phyloP scores from a whole-genome alignment of 495 filamentous ascomycete species.

The Glonium stellatum region DNA sequence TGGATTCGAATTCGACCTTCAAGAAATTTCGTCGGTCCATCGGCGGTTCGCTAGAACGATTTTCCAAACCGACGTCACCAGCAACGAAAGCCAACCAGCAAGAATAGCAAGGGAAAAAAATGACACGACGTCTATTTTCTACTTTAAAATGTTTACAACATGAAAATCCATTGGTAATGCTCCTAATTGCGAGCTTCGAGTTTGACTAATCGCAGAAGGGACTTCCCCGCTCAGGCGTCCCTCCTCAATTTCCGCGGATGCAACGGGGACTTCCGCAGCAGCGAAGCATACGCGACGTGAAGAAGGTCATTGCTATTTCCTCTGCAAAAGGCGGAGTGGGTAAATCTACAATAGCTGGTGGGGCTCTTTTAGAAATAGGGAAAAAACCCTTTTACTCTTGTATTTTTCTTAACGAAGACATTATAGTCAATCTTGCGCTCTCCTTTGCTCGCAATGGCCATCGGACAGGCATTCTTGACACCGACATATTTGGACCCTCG shows the following conservation, averaged over 20 bases:
- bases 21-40: neutral
- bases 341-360: slow-evolving; percentile 87
- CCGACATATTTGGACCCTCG: slow-evolving; percentile 93
- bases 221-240: slow-evolving; percentile 68
- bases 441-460: slow-evolving; percentile 74
- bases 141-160: slow-evolving; percentile 58
- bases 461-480: slow-evolving; percentile 81
- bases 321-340: slow-evolving; percentile 96
- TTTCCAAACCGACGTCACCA: slow-evolving; percentile 7
- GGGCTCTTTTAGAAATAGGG: neutral
- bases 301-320: slow-evolving; percentile 83
- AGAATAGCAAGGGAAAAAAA: slow-evolving; percentile 21
- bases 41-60: slow-evolving; percentile 3
- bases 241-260: slow-evolving; percentile 65
- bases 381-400: neutral
- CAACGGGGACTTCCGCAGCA: slow-evolving; percentile 79
- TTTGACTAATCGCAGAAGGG: slow-evolving; percentile 47
- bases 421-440: slow-evolving; percentile 74
- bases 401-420: neutral
- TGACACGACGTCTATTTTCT: slow-evolving; percentile 59
- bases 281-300: slow-evolving; percentile 69
- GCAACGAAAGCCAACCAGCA: neutral
- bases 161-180: slow-evolving; percentile 80
- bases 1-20: neutral
- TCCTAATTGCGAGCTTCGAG: neutral